A percentile compares a stretch with the other conserved stretches of the same genome.
These are phyloP conservation scores for Saccharomyces hybrid DNA, from an alignment of 1,139 yeast genomes.

Conservation along the genomic window DNA sequence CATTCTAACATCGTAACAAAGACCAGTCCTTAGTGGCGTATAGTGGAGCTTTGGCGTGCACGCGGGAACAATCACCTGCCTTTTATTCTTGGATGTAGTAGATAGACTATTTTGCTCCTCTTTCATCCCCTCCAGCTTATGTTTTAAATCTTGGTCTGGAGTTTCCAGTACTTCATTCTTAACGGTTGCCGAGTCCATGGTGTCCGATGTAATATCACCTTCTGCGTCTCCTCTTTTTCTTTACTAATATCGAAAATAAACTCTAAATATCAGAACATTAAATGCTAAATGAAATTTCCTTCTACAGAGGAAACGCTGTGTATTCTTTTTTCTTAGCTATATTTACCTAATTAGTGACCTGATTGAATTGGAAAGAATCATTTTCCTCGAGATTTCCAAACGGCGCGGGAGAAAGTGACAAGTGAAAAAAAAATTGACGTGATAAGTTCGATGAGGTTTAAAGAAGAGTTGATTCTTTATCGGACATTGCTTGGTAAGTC, in stretches of 20 bases:
- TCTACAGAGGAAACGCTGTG: background rate
- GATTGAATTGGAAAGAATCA: background rate
- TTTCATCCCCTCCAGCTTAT: constrained; percentile 4
- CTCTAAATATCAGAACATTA: background rate
- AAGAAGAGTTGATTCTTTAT: background rate
- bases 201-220: background rate
- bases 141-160: background rate
- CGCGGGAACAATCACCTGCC: constrained; percentile 46
- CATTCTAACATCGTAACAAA: constrained; percentile 95
- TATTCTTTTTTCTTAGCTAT: background rate
- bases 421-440: background rate
- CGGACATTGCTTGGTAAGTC: background rate
- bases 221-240: background rate
- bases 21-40: constrained; percentile 77
- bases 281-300: background rate
- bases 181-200: background rate
- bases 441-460: background rate
- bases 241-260: background rate
- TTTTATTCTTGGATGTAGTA: constrained; percentile 12
- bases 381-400: constrained; percentile 1
- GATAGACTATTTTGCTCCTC: background rate
- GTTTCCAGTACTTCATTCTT: background rate
- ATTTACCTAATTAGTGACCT: constrained; percentile 1
- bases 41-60: constrained; percentile 40
- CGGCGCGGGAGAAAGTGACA: background rate